These are phyloP conservation scores for Zygnema circumcarinatum DNA, from an alignment of 139 green algal genomes.

Conservation along the genomic window DNA sequence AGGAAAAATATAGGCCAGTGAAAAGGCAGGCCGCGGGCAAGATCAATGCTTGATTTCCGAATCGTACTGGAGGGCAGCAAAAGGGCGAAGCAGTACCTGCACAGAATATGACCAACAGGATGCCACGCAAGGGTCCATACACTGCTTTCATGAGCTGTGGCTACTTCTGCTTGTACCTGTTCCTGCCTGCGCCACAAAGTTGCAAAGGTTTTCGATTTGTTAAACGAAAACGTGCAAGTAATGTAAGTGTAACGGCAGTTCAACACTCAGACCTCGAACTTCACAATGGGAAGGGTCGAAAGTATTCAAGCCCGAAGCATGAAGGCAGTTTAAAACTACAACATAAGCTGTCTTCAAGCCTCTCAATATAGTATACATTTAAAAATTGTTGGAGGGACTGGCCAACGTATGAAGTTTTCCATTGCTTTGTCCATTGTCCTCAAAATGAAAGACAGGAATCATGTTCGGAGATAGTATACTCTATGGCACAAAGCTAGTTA, in stretches of 20 bases:
- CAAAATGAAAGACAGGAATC: no score
- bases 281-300: background rate
- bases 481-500: no score
- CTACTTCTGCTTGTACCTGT: slow-evolving; percentile 69
- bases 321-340: no score
- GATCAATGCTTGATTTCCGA: no score
- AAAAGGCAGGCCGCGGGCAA: background rate
- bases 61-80: no score
- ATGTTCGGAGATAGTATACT: no score
- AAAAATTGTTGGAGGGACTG: no score
- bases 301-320: no score
- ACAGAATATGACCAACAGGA: slow-evolving; percentile 84
- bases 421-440: no score
- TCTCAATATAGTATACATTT: no score
- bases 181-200: slow-evolving; percentile 42
- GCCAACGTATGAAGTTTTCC: no score
- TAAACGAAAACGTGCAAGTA: background rate
- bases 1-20: background rate
- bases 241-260: background rate
- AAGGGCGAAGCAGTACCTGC: slow-evolving; percentile 45
- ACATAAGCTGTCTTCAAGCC: no score
- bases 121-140: slow-evolving; percentile 84
- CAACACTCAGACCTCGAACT: background rate
- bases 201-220: background rate
- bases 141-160: slow-evolving; percentile 72